Evolutionary conservation across 495 filamentous ascomycete species (phyloP).

Genomic region (Penicillium mononematosum): DNA sequence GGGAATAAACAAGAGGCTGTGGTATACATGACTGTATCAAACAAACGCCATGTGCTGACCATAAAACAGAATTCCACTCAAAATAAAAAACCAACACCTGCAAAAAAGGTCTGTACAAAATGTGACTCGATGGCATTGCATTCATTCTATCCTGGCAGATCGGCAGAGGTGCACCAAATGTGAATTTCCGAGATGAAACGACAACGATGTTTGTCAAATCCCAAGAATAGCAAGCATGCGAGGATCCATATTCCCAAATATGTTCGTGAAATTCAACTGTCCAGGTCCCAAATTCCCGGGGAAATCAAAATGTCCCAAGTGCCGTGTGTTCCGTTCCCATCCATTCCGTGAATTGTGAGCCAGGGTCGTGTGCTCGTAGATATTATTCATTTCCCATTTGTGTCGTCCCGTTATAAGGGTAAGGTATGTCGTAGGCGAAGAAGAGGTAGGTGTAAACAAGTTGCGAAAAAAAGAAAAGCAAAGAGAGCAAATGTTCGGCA

Average conservation of each 20-base stretch:
- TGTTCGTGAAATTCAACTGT: constrained; percentile 26
- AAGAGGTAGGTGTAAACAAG: constrained; percentile 16
- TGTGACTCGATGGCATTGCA: not conserved
- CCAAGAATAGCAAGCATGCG: constrained; percentile 4
- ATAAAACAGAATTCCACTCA: constrained; percentile 6
- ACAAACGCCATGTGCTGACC: constrained; percentile 2
- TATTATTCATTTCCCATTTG: constrained; percentile 39
- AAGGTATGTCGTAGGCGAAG: constrained; percentile 17
- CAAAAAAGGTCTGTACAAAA: constrained; percentile 7
- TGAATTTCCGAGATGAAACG: not conserved
- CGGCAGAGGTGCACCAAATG: not conserved
- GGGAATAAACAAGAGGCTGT: not conserved
- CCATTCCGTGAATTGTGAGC: constrained; percentile 16
- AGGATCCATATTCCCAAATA: constrained; percentile 23
- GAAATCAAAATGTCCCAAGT: constrained; percentile 12
- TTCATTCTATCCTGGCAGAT: not conserved
- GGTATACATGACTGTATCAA: constrained; percentile 5
- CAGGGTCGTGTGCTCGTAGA: constrained; percentile 18
- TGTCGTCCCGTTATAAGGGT: constrained; percentile 31
- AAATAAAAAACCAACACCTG: constrained; percentile 1
- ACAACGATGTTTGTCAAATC: not conserved
- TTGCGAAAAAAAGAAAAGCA: constrained; percentile 17
- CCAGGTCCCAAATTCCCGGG: constrained; percentile 20
- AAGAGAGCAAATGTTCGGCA: constrained; percentile 12
- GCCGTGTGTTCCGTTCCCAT: constrained; percentile 22